A percentile compares a stretch with the other conserved stretches of the same genome.
Conservation (phyloP, 257 asterid genomes). For the Euphrasia confusa region DNA sequence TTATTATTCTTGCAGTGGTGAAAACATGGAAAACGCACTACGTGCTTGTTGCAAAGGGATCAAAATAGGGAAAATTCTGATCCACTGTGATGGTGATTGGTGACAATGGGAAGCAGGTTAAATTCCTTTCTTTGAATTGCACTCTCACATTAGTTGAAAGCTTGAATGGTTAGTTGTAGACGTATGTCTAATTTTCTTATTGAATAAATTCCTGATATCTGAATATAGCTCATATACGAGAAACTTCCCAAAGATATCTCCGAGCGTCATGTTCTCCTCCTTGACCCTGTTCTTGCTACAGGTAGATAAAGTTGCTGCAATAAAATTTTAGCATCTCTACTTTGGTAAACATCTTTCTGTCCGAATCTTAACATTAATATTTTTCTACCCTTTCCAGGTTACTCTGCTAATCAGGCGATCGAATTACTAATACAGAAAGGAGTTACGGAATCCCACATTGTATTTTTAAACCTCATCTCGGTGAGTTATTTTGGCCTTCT, state of each 20-base stretch:
- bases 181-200: background rate
- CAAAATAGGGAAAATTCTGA: slow-evolving; percentile 92
- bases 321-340: slow-evolving; percentile 1
- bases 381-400: slow-evolving; percentile 44
- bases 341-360: background rate
- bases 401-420: slow-evolving; percentile 98
- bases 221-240: slow-evolving; percentile 93
- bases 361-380: background rate
- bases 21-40: slow-evolving; percentile 98
- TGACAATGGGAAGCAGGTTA: slow-evolving; percentile 94
- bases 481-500: slow-evolving; percentile 47
- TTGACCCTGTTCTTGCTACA: slow-evolving; percentile 98
- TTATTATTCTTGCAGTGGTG: slow-evolving; percentile 60
- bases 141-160: slow-evolving; percentile 18
- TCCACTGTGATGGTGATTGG: slow-evolving; percentile 72
- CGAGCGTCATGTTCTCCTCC: slow-evolving; percentile 94
- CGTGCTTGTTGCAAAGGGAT: slow-evolving; percentile 99
- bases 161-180: slow-evolving; percentile 13
- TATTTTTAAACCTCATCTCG: slow-evolving; percentile 92
- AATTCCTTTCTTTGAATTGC: slow-evolving; percentile 14
- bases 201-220: slow-evolving; percentile 18
- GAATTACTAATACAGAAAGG: slow-evolving; percentile 91
- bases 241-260: slow-evolving; percentile 89
- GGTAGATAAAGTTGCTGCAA: slow-evolving; percentile 38
- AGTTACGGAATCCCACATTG: slow-evolving; percentile 94